phyloP scores from a whole-genome alignment of 1,284 basidiomycete species.

The Boletellus sp. region DNA sequence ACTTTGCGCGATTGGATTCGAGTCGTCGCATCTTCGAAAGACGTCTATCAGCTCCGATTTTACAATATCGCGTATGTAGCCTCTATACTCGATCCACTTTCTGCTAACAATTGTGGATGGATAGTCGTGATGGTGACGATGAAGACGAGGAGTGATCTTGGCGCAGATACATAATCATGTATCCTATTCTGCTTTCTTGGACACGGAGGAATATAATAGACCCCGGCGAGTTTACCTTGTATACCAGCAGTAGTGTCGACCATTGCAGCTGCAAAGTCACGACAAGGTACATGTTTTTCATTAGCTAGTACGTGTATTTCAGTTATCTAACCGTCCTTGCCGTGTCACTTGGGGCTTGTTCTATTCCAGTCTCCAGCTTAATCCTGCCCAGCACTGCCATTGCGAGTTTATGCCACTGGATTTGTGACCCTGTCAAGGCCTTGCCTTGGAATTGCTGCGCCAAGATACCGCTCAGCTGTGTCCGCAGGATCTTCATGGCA shows the following conservation, averaged over 20 bases:
- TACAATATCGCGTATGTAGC: constrained; percentile 86
- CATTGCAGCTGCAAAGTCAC: neutral
- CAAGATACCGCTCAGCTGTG: constrained; percentile 62
- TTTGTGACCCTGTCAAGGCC: constrained; percentile 55
- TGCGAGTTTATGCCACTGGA: constrained; percentile 70
- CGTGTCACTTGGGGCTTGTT: constrained; percentile 3
- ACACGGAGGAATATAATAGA: constrained; percentile 7
- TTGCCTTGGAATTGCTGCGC: constrained; percentile 65
- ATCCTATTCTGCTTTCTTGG: constrained; percentile 3
- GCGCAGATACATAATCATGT: neutral
- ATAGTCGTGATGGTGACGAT: constrained; percentile 45
- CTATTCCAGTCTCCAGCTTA: constrained; percentile 31
- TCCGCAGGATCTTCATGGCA: constrained; percentile 79
- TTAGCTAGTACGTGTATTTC: neutral
- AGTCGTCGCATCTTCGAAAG: constrained; percentile 86
- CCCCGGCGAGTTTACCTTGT: neutral
- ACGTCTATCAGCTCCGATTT: constrained; percentile 88
- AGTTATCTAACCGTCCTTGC: constrained; percentile 19
- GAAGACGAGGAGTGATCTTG: constrained; percentile 49
- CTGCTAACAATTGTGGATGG: constrained; percentile 6
- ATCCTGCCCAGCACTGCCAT: constrained; percentile 56
- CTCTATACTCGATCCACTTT: neutral
- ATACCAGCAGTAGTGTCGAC: neutral
- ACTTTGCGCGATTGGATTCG: constrained; percentile 83
- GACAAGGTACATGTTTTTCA: neutral